Percentiles rank a stretch among this genome's conserved stretches.
These are phyloP conservation scores for Septoria petroselini DNA, from an alignment of 2,329 filamentous ascomycete species.

Conservation along the genomic window DNA sequence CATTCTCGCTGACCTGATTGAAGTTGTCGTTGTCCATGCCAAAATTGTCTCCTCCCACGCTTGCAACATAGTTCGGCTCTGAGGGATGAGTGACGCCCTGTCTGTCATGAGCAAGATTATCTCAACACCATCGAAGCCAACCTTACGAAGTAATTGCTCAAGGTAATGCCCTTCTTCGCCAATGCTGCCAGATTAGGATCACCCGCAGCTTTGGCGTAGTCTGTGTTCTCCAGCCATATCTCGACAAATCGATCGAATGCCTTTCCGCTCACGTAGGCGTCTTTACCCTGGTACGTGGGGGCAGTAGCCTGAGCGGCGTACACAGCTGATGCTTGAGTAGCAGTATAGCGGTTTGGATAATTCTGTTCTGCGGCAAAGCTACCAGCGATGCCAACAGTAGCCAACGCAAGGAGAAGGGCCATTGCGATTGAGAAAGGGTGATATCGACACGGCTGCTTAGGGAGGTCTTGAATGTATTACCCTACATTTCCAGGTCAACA, in stretches of 20 bases:
- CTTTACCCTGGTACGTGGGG: constrained; percentile 58
- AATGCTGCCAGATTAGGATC: constrained; percentile 61
- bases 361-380: constrained; percentile 24
- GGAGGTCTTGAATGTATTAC: no score
- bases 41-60: constrained; percentile 68
- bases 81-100: constrained; percentile 50
- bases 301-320: constrained; percentile 59
- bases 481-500: no score
- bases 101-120: neutral
- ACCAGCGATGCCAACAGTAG: neutral
- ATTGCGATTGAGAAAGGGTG: no score
- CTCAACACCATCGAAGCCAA: neutral
- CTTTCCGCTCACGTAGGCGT: constrained; percentile 62
- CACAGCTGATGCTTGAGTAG: constrained; percentile 52
- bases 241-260: constrained; percentile 69
- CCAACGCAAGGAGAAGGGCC: no score
- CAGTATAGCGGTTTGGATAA: constrained; percentile 43
- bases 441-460: no score
- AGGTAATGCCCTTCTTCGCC: constrained; percentile 59
- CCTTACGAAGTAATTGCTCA: constrained; percentile 48
- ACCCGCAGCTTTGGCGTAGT: constrained; percentile 61
- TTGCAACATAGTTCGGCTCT: constrained; percentile 71
- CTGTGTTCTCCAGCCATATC: constrained; percentile 74
- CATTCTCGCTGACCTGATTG: constrained; percentile 44
- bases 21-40: constrained; percentile 68